Evolutionary conservation across 2,329 filamentous ascomycete genomes (phyloP), one percentile per base, ranked within the genome.

Genomic region (Ilyonectria mors-panacis): DNA sequence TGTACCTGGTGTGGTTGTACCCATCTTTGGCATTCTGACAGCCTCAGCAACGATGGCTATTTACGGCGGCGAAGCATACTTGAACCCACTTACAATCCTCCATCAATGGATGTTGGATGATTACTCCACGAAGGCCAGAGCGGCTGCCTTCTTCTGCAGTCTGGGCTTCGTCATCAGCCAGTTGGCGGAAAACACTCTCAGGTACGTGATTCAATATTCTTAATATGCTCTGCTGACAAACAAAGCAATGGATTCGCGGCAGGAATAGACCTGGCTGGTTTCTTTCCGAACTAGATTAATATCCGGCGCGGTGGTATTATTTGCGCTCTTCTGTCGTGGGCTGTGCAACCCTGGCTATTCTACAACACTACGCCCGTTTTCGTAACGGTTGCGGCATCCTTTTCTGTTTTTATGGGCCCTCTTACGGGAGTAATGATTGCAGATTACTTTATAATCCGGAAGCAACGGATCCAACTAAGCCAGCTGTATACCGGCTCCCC

Each of bases 381-480:
- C 26, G 68, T 78, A 2, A 68, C 70, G 1, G 76, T 78, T 2
- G 67, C 76, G 9, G 72, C 73, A 17, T 75, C 73, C 6, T 78
- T 77, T 63, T 74, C 71, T 0, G 76, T 78, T 8, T 78, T 79
- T 59, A 63, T 78, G 48, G 76, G 67, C 1, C 77, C 77, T 5
- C 56, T 79, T 26, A 70, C 76, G 0, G 77, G 77, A 8, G 69
- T 78, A 58, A 78, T 78, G 75, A 70, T 77, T 33, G 68, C 66
- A 9, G 77, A 78, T 54, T 78, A 77, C 67, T 79, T 71, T 48
- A 19, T 77, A 21, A 47, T 78, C n/a, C 79, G 81, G 6, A 73
- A 75, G 2, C 76, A 78, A 63, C 76, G 76, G 39, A 74, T 82
- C 55, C 77, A 81, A 60, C 74, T 83, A 37, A 79, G 76, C n/a